These are phyloP conservation scores for Aspergillus alliaceus DNA, from an alignment of 2,329 filamentous ascomycete genomes.

Conservation along the genomic window DNA sequence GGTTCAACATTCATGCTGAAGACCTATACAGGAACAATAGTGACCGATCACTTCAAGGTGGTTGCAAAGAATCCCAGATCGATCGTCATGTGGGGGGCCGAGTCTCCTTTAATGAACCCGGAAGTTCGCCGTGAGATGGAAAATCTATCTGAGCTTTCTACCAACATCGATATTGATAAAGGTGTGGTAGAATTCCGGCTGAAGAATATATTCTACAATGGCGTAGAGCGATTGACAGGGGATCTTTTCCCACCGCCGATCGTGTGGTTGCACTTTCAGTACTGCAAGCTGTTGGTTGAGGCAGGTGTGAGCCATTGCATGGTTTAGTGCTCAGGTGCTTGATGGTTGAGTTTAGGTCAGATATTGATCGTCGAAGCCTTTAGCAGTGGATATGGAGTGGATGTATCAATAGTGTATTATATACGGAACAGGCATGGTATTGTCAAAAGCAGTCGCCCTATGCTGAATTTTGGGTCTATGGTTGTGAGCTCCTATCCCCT, in stretches of 20 bases:
- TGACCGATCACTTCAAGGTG: constrained; percentile 1
- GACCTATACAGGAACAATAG: background rate
- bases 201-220: constrained; percentile 1
- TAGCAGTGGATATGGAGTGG: too few species aligned
- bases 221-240: background rate
- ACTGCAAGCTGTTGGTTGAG: constrained; percentile 3
- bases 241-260: background rate
- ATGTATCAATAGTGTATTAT: too few species aligned
- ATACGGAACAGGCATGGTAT: too few species aligned
- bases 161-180: background rate
- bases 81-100: background rate
- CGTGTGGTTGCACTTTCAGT: constrained; percentile 4
- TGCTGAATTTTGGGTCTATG: too few species aligned
- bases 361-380: too few species aligned
- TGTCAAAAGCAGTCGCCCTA: too few species aligned
- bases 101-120: background rate
- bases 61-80: background rate
- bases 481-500: too few species aligned
- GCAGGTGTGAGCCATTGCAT: background rate
- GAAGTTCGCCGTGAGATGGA: background rate
- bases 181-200: background rate
- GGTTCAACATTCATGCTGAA: too few species aligned
- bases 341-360: too few species aligned
- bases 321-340: too few species aligned
- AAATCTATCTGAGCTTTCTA: background rate